Conservation (phyloP, 2,329 filamentous ascomycete genomes). For the Chaetothyriales sp. region DNA sequence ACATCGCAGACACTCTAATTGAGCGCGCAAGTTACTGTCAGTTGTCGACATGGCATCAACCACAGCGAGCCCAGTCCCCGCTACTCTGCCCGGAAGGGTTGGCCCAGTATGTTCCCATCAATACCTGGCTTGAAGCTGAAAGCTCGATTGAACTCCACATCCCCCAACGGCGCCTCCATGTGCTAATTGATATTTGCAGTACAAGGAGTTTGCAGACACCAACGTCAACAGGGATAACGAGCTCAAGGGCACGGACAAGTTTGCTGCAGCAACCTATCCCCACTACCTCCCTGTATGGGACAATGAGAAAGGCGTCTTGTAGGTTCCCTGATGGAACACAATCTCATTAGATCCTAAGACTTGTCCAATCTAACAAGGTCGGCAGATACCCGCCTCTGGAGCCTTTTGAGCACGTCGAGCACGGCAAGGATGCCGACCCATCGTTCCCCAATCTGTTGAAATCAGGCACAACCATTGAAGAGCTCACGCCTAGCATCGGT, state of each 20-base stretch:
- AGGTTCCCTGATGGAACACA: constrained; percentile 7
- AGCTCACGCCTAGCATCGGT: constrained; percentile 22
- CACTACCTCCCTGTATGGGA: constrained; percentile 63
- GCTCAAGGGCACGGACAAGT: constrained; percentile 37
- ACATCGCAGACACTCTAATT: background rate
- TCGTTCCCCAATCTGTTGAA: constrained; percentile 52
- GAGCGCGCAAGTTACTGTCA: no score
- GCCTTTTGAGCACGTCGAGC: constrained; percentile 58
- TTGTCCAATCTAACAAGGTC: background rate
- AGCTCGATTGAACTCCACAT: background rate
- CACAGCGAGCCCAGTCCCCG: background rate
- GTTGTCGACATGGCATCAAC: background rate
- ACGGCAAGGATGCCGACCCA: constrained; percentile 58
- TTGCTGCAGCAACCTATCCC: constrained; percentile 47
- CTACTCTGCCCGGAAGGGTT: background rate
- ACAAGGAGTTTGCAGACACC: constrained; percentile 13
- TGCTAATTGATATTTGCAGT: background rate
- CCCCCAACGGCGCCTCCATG: background rate
- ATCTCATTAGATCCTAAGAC: background rate
- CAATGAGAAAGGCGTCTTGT: constrained; percentile 29
- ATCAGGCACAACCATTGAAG: constrained; percentile 19
- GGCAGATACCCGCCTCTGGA: constrained; percentile 46
- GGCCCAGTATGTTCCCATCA: background rate
- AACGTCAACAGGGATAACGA: constrained; percentile 34
- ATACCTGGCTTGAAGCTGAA: background rate